Conservation (phyloP, 108 stramenopile species). For the Aureococcus anophagefferens region DNA sequence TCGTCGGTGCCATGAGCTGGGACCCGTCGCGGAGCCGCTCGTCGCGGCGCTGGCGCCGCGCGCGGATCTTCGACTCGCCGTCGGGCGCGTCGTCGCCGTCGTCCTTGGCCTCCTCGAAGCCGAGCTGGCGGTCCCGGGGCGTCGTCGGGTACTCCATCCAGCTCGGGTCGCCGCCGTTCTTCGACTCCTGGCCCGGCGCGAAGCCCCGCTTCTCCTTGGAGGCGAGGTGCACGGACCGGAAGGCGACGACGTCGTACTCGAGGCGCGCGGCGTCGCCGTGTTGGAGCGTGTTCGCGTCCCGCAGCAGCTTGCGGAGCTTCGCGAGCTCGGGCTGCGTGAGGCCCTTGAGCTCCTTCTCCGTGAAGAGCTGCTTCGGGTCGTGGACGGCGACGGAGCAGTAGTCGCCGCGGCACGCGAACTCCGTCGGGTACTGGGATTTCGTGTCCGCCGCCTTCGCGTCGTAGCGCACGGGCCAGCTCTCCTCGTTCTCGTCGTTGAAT, state of each 20-base stretch:
- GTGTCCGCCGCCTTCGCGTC: slow-evolving; percentile 12
- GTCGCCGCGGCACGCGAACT: neutral
- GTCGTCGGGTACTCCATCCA: neutral
- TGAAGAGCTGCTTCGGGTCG: slow-evolving; percentile 2
- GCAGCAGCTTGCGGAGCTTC: neutral
- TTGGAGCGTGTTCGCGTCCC: too few species aligned
- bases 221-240: neutral
- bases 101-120: neutral
- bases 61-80: neutral
- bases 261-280: too few species aligned
- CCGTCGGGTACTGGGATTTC: too few species aligned
- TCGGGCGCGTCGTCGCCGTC: neutral
- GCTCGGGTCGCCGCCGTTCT: neutral
- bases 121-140: neutral
- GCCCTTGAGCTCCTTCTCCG: neutral
- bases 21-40: slow-evolving; percentile 7
- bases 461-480: slow-evolving; percentile 18
- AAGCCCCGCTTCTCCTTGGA: neutral
- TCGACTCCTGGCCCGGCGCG: neutral
- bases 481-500: too few species aligned
- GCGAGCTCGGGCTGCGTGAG: neutral
- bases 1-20: slow-evolving; percentile 10
- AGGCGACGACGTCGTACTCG: neutral
- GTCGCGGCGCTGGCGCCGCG: neutral
- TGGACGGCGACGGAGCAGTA: neutral